Evolutionary conservation across 2,329 filamentous ascomycete genomes (phyloP).

Genomic region (Talaromyces sp.): DNA sequence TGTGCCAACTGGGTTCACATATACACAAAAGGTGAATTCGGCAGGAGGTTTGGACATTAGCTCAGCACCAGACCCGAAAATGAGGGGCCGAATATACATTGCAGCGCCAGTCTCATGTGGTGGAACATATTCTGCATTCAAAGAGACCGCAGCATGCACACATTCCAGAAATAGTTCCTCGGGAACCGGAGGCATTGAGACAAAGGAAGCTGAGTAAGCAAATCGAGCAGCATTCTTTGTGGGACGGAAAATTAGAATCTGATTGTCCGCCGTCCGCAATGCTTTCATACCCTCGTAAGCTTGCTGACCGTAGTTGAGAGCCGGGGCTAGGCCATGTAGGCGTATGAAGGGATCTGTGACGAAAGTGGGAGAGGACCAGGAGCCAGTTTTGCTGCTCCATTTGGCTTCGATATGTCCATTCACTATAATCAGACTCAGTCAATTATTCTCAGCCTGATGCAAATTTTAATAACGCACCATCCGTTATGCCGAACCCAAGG

Average conservation of each 20-base stretch:
- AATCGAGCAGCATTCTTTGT: constrained; percentile 27
- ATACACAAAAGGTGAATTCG: constrained; percentile 30
- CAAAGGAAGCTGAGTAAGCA: constrained; percentile 21
- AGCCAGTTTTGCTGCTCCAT: constrained; percentile 47
- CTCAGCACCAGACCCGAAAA: constrained; percentile 26
- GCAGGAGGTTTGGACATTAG: constrained; percentile 22
- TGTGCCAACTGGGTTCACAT: constrained; percentile 19
- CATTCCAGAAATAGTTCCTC: constrained; percentile 23
- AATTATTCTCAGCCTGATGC: too few species aligned
- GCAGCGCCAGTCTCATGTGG: constrained; percentile 23
- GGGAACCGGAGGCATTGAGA: constrained; percentile 30
- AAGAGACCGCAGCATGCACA: neutral
- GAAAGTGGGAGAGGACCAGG: constrained; percentile 49
- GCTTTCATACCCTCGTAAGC: neutral
- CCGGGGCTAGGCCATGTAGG: constrained; percentile 52
- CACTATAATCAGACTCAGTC: constrained; percentile 37
- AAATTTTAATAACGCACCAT: too few species aligned
- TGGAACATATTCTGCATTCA: constrained; percentile 8
- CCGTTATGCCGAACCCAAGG: neutral
- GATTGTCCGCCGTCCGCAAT: neutral
- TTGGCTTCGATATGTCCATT: constrained; percentile 53
- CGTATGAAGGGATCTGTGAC: constrained; percentile 49
- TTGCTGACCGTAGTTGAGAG: constrained; percentile 43
- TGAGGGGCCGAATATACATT: constrained; percentile 33
- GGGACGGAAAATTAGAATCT: constrained; percentile 23